Conservation (phyloP, 805 yeast genomes). For the Hanseniaspora lachancei region DNA sequence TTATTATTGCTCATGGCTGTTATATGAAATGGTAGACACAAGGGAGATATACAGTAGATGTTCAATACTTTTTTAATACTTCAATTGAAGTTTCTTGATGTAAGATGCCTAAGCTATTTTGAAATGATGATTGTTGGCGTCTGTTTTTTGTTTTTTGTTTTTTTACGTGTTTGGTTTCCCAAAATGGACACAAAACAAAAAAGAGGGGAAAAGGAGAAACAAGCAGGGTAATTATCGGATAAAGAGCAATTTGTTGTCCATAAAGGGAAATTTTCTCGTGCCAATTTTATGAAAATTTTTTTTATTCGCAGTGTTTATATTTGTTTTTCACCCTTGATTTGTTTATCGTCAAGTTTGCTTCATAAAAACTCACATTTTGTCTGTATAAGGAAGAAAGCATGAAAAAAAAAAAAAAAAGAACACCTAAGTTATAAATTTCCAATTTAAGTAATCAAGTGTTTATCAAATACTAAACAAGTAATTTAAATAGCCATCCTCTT, state of each 20-base stretch:
- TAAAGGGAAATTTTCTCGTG: not conserved
- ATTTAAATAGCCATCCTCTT: not conserved
- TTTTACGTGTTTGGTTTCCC: not conserved
- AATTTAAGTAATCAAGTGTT: not conserved
- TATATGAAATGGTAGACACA: not conserved
- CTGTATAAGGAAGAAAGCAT: not conserved
- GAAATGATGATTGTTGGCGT: not conserved
- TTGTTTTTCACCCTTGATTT: not conserved
- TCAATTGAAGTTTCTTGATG: too few species aligned
- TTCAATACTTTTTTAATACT: too few species aligned
- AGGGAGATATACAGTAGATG: too few species aligned
- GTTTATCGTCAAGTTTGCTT: not conserved
- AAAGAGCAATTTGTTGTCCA: not conserved
- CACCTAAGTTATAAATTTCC: not conserved
- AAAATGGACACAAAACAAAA: not conserved
- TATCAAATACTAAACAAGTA: constrained; percentile 6
- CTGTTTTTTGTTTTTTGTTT: not conserved
- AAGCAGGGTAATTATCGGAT: not conserved
- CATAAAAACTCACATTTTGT: too few species aligned
- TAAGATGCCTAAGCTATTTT: too few species aligned
- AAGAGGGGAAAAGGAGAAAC: not conserved
- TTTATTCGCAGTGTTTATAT: too few species aligned
- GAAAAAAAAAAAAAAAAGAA: not conserved
- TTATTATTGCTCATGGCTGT: constrained; percentile 9
- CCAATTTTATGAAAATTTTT: not conserved